Evolutionary conservation across 1,284 basidiomycete species (phyloP), one percentile per base, ranked within the genome.

Genomic region (Apiotrichum sp.): DNA sequence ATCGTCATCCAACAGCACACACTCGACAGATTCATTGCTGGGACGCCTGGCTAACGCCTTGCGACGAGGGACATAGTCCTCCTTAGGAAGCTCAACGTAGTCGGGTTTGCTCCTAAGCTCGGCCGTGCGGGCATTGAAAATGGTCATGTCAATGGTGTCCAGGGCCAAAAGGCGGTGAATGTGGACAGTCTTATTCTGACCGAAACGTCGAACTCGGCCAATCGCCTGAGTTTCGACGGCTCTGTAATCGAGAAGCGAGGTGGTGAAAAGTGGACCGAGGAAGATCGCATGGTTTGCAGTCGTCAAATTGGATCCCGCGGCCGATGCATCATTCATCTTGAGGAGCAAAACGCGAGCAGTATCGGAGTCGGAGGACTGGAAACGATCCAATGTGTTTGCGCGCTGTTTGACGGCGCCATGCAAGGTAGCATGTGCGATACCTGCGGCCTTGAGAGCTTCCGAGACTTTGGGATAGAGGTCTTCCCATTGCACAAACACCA

Each of bases 241-340:
- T 35, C 85, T 82, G 71, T 93, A 95, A 55, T 87, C 87, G 72
- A 88, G 88, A 74, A 86, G 82, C 29, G 63, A 84, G 81, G 34
- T 82, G 79, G 16, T 89, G 83, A 93, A 84, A 36, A 97, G 80
- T 3, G 93, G 93, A 3, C 89, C 93, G 50, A 97, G 79, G 81
- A 97, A 97, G 70, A 97, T 87, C 38, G 90, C 93, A 67, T 95
- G 91, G 77, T 93, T 97, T 13, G 93, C 93, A 16, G 84, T 86
- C 1, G 93, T 96, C 67, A 97, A 76, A 72, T 97, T 97, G 8
- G 89, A 86, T 49, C 93, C 93, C 50, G 90, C 90, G 2, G 93
- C 92, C 58, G 87, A 91, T 70, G 95, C 90, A 73, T 95, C 91
- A 81, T 89, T 92, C 60, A 95, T 87, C 66, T 90, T 91, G 58